These are phyloP conservation scores for Pythium diclinum DNA, from an alignment of 352 stramenopile genomes.

Conservation along the genomic window DNA sequence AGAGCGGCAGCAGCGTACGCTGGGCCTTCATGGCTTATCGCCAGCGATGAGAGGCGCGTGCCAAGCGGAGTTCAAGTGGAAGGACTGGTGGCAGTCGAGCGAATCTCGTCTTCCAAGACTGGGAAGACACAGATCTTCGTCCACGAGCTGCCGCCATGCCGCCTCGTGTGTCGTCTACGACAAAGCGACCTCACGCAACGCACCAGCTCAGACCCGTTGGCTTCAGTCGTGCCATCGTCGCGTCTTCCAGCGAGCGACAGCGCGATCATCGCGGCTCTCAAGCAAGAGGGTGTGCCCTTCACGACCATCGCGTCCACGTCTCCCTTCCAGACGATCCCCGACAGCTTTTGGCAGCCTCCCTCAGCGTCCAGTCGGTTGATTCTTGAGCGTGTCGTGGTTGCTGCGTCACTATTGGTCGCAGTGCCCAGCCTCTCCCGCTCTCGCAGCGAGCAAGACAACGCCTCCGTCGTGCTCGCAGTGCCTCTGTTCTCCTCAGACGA, in stretches of 20 bases:
- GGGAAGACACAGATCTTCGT: conserved; percentile 19
- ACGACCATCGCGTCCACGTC: conserved; percentile 20
- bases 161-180: conserved; percentile 30
- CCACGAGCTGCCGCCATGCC: conserved; percentile 33
- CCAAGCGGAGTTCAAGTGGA: conserved; percentile 36
- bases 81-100: conserved; percentile 34
- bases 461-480: conserved; percentile 26
- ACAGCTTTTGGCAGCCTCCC: conserved; percentile 11
- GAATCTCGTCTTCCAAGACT: conserved; percentile 2
- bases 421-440: conserved; percentile 19
- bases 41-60: background rate
- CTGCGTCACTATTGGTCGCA: conserved; percentile 12
- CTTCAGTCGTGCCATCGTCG: background rate
- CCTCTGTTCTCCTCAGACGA: conserved; percentile 32
- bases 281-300: conserved; percentile 2
- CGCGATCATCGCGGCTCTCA: background rate
- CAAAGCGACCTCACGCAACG: background rate
- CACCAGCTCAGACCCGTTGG: background rate
- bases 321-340: conserved; percentile 18
- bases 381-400: conserved; percentile 7
- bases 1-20: background rate
- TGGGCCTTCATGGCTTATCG: background rate
- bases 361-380: background rate
- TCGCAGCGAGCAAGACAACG: conserved; percentile 8
- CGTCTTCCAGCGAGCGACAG: background rate